These are phyloP conservation scores for Kwoniella newhampshirensis DNA, from an alignment of 768 basidiomycete species.

Conservation along the genomic window DNA sequence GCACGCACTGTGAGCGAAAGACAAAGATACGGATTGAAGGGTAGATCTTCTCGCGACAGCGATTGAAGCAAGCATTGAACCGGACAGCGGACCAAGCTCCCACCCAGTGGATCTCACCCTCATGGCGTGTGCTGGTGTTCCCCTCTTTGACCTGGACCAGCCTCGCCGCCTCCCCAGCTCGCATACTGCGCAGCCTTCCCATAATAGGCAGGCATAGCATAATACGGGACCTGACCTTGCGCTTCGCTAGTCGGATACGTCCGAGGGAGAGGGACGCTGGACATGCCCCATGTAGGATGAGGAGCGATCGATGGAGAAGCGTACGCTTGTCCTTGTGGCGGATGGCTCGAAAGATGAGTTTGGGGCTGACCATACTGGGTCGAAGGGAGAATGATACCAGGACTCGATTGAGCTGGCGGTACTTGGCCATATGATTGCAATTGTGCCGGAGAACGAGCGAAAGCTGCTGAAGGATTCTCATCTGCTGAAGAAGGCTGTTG, in stretches of 20 bases:
- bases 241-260: constrained; percentile 4
- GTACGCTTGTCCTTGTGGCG: neutral
- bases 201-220: constrained; percentile 15
- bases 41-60: too few species aligned
- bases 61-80: too few species aligned
- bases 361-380: neutral
- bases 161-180: neutral
- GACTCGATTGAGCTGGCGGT: neutral
- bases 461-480: neutral
- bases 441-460: neutral
- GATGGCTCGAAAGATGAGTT: constrained; percentile 1
- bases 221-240: constrained; percentile 8
- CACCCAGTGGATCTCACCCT: too few species aligned
- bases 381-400: neutral
- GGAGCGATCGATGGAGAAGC: neutral
- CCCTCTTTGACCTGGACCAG: too few species aligned
- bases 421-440: neutral
- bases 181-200: neutral
- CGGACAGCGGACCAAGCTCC: too few species aligned
- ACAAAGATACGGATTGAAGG: too few species aligned
- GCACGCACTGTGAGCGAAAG: too few species aligned
- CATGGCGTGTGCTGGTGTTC: neutral
- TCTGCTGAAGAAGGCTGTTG: neutral
- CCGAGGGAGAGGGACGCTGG: neutral
- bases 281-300: constrained; percentile 6